A percentile compares a stretch with the other conserved stretches of the same genome.
Evolutionary conservation across 2,329 filamentous ascomycete species (phyloP).

Genomic region (Alternaria gansuensis): DNA sequence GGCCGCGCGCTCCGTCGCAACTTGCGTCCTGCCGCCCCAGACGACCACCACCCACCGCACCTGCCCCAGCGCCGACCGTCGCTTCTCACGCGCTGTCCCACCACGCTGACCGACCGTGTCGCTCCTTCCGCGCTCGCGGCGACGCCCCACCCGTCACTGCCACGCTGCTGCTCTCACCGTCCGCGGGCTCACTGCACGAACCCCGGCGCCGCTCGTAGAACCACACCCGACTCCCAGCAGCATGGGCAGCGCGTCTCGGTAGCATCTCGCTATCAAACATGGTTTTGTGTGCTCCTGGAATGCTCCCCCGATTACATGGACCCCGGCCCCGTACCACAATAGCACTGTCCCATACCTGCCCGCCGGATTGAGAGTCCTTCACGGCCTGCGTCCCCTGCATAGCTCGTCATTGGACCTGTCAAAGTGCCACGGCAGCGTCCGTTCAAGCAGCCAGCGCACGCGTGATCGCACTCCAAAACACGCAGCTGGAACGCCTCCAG

Average conservation of each 20-base stretch:
- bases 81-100: constrained; percentile 12
- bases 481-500: constrained; percentile 51
- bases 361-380: constrained; percentile 48
- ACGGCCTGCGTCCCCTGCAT: constrained; percentile 29
- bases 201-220: constrained; percentile 23
- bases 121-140: constrained; percentile 28
- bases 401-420: constrained; percentile 40
- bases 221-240: constrained; percentile 35
- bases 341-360: constrained; percentile 52
- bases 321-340: constrained; percentile 50
- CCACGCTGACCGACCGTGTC: constrained; percentile 37
- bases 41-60: constrained; percentile 11
- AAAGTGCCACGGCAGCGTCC: constrained; percentile 49
- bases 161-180: constrained; percentile 13
- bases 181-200: constrained; percentile 7
- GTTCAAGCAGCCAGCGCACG: constrained; percentile 51
- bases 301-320: constrained; percentile 50
- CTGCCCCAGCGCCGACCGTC: constrained; percentile 21
- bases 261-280: constrained; percentile 44
- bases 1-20: constrained; percentile 1
- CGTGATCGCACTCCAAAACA: constrained; percentile 55
- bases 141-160: constrained; percentile 26
- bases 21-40: constrained; percentile 9
- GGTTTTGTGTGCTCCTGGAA: constrained; percentile 44
- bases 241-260: constrained; percentile 49